phyloP scores from a whole-genome alignment of 129 eudicot genomes.

The sunflower (Helianthus annuus) region HanXRQr2.0-SUNRISE NC_035439.2:82530377-82530876 shows the following conservation, averaged over 20 bases:
- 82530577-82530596: background rate
- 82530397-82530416: no score
- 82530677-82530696: constrained; percentile 63
- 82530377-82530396: no score
- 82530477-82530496: no score
- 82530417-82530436: no score
- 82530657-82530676: constrained; percentile 70
- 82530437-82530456: no score
- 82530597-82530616: background rate
- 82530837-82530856: constrained; percentile 36
- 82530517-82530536: constrained; percentile 35
- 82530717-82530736: constrained; percentile 53
- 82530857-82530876: background rate
- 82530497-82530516: constrained; percentile 1
- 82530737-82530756: constrained; percentile 50
- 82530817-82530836: constrained; percentile 60
- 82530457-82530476: no score
- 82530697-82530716: constrained; percentile 61
- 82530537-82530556: constrained; percentile 2
- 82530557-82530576: background rate
- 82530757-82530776: constrained; percentile 43
- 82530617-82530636: background rate
- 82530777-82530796: constrained; percentile 46
- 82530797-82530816: constrained; percentile 53
- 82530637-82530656: constrained; percentile 55